Evolutionary conservation across 176 grass and related monocot genomes (phyloP).

Genomic region (Triticum urartu): DNA sequence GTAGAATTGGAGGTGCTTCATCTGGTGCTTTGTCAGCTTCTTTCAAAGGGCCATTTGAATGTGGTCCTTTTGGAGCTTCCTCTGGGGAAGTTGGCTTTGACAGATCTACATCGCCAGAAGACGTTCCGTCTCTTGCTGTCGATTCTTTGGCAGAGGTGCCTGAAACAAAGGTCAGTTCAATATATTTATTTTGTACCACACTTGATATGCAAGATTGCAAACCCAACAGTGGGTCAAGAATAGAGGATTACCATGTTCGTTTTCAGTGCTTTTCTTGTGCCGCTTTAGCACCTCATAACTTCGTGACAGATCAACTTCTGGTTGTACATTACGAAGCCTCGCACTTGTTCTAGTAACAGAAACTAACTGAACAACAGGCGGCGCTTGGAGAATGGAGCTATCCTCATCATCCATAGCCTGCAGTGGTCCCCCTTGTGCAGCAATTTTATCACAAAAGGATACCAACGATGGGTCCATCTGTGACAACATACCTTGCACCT

Average conservation of each 20-base stretch:
- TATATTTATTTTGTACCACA: background rate
- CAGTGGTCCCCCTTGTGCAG: constrained; percentile 66
- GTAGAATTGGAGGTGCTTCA: constrained; percentile 34
- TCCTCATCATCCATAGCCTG: constrained; percentile 55
- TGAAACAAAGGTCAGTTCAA: constrained; percentile 30
- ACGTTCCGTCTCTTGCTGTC: constrained; percentile 40
- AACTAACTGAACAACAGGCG: constrained; percentile 77
- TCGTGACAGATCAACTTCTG: constrained; percentile 69
- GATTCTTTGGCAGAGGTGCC: constrained; percentile 47
- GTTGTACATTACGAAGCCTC: constrained; percentile 87
- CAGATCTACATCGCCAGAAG: constrained; percentile 49
- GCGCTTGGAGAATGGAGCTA: constrained; percentile 60
- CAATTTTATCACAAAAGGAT: constrained; percentile 93
- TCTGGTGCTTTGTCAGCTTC: constrained; percentile 31
- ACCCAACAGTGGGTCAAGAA: background rate
- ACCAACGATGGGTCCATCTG: constrained; percentile 95
- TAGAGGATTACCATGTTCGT: constrained; percentile 61
- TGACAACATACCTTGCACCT: constrained; percentile 97
- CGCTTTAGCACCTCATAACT: constrained; percentile 82
- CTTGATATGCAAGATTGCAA: background rate
- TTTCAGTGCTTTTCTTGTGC: constrained; percentile 72
- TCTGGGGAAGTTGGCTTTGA: constrained; percentile 46
- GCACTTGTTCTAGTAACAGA: constrained; percentile 77
- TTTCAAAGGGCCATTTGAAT: constrained; percentile 45
- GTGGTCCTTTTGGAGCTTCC: constrained; percentile 45